phyloP scores from a whole-genome alignment of 2,329 filamentous ascomycete genomes.

The Macroventuria anomochaeta region DNA sequence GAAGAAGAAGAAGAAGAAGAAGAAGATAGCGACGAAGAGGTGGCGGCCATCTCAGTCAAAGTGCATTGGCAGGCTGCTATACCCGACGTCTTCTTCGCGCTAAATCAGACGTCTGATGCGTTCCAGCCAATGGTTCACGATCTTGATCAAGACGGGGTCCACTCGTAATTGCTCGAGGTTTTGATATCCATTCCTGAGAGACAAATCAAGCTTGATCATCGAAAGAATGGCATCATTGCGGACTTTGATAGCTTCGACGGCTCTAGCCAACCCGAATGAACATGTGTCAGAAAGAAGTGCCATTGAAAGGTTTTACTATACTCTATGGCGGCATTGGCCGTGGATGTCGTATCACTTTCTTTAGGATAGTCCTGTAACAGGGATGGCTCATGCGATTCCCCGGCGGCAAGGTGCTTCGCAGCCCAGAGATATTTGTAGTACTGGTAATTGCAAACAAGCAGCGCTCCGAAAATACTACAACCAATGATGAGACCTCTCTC shows the following conservation, averaged over 20 bases:
- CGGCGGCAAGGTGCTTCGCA: too few species aligned
- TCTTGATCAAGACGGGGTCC: neutral
- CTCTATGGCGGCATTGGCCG: too few species aligned
- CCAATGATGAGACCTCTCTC: too few species aligned
- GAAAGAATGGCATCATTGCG: neutral
- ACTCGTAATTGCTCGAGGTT: neutral
- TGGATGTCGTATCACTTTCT: too few species aligned
- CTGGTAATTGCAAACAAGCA: too few species aligned
- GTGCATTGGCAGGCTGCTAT: neutral
- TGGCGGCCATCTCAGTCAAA: neutral
- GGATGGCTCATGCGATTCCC: too few species aligned
- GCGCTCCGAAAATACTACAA: too few species aligned
- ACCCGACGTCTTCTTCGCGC: neutral
- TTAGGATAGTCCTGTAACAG: too few species aligned
- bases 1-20: neutral
- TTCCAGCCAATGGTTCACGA: neutral
- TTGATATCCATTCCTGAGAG: neutral
- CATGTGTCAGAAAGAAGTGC: neutral
- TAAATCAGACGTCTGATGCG: neutral
- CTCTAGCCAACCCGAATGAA: neutral
- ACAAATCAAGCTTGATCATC: neutral
- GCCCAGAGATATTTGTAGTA: too few species aligned
- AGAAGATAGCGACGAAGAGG: neutral
- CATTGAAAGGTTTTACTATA: too few species aligned
- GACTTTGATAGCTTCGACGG: neutral